Conservation (phyloP, 2,329 filamentous ascomycete species). For the Aspergillus glaucus region DNA sequence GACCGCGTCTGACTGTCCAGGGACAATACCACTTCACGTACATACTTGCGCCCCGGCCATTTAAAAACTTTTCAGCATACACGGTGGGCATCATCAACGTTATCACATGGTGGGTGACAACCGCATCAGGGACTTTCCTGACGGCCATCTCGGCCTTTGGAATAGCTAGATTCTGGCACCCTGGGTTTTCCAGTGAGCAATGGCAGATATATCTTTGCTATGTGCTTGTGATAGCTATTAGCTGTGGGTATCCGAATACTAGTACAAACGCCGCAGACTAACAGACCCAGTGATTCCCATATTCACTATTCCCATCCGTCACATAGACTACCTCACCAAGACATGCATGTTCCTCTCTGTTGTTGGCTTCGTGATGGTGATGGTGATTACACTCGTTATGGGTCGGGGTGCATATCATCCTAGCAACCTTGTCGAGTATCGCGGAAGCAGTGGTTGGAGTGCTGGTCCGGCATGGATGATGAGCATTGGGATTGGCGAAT, state of each 20-base stretch:
- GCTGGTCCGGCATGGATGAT: conserved; percentile 9
- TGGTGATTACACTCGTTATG: conserved; percentile 10
- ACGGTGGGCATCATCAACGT: conserved; percentile 18
- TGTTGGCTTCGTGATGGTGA: conserved; percentile 4
- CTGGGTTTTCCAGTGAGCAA: conserved; percentile 6
- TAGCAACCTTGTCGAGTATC: neutral
- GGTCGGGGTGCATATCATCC: conserved; percentile 4
- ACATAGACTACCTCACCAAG: conserved; percentile 11
- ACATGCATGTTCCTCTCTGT: conserved; percentile 7
- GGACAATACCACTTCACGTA: conserved; percentile 27
- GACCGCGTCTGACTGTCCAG: neutral
- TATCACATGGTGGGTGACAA: conserved; percentile 20
- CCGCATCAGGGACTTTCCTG: conserved; percentile 9
- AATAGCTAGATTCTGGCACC: conserved; percentile 7
- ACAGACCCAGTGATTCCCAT: conserved; percentile 12
- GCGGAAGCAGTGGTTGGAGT: conserved; percentile 5
- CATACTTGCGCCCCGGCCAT: conserved; percentile 16
- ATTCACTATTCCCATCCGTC: conserved; percentile 6
- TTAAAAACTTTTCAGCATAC: conserved; percentile 20
- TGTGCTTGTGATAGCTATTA: conserved; percentile 8
- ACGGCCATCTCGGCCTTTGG: conserved; percentile 13
- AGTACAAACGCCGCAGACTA: neutral
- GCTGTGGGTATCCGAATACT: conserved; percentile 1
- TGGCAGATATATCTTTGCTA: conserved; percentile 16
- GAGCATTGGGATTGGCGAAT: conserved; percentile 9